phyloP scores from a whole-genome alignment of 345 rosid species.

The Raphanus sativus region DNA sequence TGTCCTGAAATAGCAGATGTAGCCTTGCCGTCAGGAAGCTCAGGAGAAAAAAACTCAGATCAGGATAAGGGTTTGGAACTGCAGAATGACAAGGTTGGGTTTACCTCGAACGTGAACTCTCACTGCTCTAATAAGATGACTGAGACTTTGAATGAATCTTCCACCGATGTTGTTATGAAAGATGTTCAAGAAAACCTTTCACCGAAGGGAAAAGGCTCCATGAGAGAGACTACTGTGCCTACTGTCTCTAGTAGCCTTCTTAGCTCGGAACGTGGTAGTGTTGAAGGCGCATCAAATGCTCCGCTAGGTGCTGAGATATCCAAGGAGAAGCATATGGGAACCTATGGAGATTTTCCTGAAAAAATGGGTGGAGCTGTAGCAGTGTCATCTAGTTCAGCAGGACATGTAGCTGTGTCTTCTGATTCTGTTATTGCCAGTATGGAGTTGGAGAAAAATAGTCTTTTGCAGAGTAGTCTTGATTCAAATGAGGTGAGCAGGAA shows the following conservation, averaged over 20 bases:
- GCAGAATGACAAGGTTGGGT: slow-evolving; percentile 39
- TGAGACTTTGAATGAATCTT: slow-evolving; percentile 39
- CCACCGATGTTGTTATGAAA: slow-evolving; percentile 36
- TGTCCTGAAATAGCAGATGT: slow-evolving; percentile 37
- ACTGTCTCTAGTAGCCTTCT: slow-evolving; percentile 37
- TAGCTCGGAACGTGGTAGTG: slow-evolving; percentile 38
- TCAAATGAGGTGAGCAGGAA: slow-evolving; percentile 39
- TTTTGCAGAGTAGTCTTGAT: slow-evolving; percentile 43
- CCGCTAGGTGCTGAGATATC: slow-evolving; percentile 36
- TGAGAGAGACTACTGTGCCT: slow-evolving; percentile 19
- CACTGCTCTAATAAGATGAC: slow-evolving; percentile 38
- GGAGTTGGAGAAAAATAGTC: slow-evolving; percentile 35
- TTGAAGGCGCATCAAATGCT: slow-evolving; percentile 45
- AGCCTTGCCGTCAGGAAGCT: slow-evolving; percentile 39
- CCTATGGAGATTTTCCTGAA: slow-evolving; percentile 25
- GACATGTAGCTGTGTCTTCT: slow-evolving; percentile 43
- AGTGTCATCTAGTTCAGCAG: slow-evolving; percentile 47
- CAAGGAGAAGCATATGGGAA: slow-evolving; percentile 36
- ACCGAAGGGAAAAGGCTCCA: slow-evolving; percentile 39
- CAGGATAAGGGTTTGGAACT: slow-evolving; percentile 40
- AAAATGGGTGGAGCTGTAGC: slow-evolving; percentile 38
- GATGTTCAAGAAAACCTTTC: slow-evolving; percentile 46
- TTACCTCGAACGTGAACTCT: slow-evolving; percentile 21
- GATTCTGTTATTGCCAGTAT: slow-evolving; percentile 39
- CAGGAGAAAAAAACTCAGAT: slow-evolving; percentile 43